Evolutionary conservation across 2,329 filamentous ascomycete genomes (phyloP).

Genomic region (Alternaria sp.): DNA sequence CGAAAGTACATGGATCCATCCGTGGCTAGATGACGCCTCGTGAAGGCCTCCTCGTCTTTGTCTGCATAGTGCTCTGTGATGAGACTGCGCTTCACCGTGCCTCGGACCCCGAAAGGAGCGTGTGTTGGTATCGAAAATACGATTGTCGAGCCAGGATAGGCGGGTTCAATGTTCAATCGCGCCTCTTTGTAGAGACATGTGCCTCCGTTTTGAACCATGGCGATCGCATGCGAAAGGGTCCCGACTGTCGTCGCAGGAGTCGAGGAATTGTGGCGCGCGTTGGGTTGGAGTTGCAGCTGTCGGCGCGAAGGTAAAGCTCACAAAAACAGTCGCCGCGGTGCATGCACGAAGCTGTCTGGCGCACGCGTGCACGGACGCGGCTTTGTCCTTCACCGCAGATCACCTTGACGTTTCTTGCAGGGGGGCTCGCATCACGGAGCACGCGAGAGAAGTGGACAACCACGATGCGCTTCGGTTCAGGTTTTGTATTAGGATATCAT

Average conservation of each 20-base stretch:
- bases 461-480: not conserved
- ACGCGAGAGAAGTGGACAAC: not conserved
- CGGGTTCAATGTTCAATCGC: constrained; percentile 81
- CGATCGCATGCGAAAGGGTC: constrained; percentile 65
- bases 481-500: constrained; percentile 8
- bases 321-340: constrained; percentile 47
- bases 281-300: constrained; percentile 24
- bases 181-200: constrained; percentile 85
- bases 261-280: constrained; percentile 23
- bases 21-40: constrained; percentile 73
- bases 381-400: not conserved
- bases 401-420: not conserved
- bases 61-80: constrained; percentile 52
- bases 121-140: constrained; percentile 62
- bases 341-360: constrained; percentile 28
- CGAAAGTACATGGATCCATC: constrained; percentile 88
- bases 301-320: constrained; percentile 33
- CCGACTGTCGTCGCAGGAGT: constrained; percentile 4
- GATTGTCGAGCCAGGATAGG: constrained; percentile 73
- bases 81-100: constrained; percentile 44
- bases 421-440: not conserved
- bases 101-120: constrained; percentile 44
- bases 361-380: constrained; percentile 36
- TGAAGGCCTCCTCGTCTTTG: constrained; percentile 78
- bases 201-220: constrained; percentile 71